Evolutionary conservation across 495 filamentous ascomycete species (phyloP).

Genomic region (Xylaria bambusicola): DNA sequence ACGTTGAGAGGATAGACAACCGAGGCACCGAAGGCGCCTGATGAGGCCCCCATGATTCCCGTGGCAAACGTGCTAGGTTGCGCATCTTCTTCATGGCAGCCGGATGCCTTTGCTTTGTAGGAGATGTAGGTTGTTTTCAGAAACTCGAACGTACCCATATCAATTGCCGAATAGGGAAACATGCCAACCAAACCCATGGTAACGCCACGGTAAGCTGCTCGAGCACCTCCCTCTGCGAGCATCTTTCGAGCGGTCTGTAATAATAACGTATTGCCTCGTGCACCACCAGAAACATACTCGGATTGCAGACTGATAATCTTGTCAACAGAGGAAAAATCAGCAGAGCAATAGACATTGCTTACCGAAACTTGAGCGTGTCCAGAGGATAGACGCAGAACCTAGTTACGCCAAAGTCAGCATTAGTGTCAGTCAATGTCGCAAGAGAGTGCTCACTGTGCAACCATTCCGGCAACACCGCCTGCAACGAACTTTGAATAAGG

Average conservation of each 20-base stretch:
- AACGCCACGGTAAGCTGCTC: slow-evolving; percentile 86
- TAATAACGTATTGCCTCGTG: slow-evolving; percentile 82
- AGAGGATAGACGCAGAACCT: slow-evolving; percentile 94
- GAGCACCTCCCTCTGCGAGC: slow-evolving; percentile 70
- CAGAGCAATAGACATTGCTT: slow-evolving; percentile 18
- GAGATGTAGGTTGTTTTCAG: slow-evolving; percentile 73
- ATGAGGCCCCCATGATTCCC: slow-evolving; percentile 81
- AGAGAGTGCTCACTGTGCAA: slow-evolving; percentile 70
- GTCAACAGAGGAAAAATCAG: slow-evolving; percentile 21
- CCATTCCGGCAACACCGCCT: slow-evolving; percentile 86
- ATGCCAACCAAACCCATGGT: slow-evolving; percentile 91
- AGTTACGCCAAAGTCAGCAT: slow-evolving; percentile 20
- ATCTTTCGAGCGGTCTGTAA: slow-evolving; percentile 79
- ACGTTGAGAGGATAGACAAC: slow-evolving; percentile 95
- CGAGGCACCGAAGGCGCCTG: slow-evolving; percentile 90
- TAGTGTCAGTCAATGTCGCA: slow-evolving; percentile 21
- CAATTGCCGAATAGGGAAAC: slow-evolving; percentile 97
- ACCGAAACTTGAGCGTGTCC: slow-evolving; percentile 93
- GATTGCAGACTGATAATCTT: slow-evolving; percentile 74
- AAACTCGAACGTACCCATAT: slow-evolving; percentile 92
- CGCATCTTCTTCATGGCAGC: slow-evolving; percentile 81
- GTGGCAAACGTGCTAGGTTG: slow-evolving; percentile 74
- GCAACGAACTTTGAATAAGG: slow-evolving; percentile 86
- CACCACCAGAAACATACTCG: slow-evolving; percentile 82
- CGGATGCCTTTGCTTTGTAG: slow-evolving; percentile 66